Percentiles rank a stretch among this genome's conserved stretches.
phyloP scores from a whole-genome alignment of 1,284 basidiomycete genomes.

The Ustilago crameri region DNA sequence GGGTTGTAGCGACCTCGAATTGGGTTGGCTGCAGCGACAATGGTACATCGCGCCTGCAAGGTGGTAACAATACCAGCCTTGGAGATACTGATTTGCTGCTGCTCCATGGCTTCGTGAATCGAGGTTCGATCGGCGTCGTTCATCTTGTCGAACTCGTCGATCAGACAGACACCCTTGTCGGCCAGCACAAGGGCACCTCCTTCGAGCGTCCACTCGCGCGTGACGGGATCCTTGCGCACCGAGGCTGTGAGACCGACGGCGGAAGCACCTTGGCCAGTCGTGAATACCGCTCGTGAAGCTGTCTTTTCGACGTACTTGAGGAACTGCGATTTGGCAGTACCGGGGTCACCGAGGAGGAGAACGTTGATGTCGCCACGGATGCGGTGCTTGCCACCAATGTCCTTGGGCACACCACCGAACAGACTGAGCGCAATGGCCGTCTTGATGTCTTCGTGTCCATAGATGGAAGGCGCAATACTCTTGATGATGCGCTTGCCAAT shows the following conservation, averaged over 20 bases:
- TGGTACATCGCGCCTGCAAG: conserved; percentile 94
- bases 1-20: conserved; percentile 75
- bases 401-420: conserved; percentile 92
- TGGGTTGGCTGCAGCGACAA: conserved; percentile 97
- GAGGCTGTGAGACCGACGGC: conserved; percentile 98
- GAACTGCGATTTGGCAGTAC: conserved; percentile 99
- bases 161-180: conserved; percentile 97
- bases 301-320: conserved; percentile 99
- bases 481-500: conserved; percentile 97
- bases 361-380: conserved; percentile 98
- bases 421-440: conserved; percentile 93
- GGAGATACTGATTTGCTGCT: conserved; percentile 99
- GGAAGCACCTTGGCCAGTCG: conserved; percentile 96
- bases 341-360: conserved; percentile 93
- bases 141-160: conserved; percentile 99
- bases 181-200: conserved; percentile 96
- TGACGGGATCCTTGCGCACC: conserved; percentile 96
- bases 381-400: conserved; percentile 94
- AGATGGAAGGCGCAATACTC: conserved; percentile 97
- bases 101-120: conserved; percentile 99
- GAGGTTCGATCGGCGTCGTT: conserved; percentile 89
- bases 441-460: conserved; percentile 99
- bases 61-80: conserved; percentile 98
- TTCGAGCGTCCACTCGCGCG: conserved; percentile 97
- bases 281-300: conserved; percentile 94